Evolutionary conservation across 1,139 yeast species (phyloP).

Genomic region (Geotrichum macrosporum): DNA sequence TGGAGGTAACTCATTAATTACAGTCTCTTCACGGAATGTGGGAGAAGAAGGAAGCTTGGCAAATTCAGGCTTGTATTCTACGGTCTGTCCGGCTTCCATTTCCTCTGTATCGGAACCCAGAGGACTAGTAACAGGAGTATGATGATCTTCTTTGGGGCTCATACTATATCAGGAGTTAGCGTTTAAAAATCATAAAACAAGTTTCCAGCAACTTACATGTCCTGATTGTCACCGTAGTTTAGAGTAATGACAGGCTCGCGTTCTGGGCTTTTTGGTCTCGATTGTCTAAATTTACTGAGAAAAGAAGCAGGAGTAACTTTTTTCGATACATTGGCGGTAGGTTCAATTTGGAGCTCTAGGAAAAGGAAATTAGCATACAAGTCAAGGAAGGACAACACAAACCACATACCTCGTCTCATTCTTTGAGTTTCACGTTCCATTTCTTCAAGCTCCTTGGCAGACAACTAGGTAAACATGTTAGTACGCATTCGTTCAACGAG

Average conservation of each 20-base stretch:
- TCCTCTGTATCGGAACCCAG: constrained; percentile 11
- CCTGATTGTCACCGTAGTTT: neutral
- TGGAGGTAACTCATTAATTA: neutral
- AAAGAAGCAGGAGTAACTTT: constrained; percentile 29
- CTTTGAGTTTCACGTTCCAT: constrained; percentile 35
- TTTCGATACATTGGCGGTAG: constrained; percentile 29
- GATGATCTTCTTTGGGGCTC: constrained; percentile 12
- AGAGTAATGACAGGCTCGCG: neutral
- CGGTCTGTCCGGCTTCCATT: constrained; percentile 7
- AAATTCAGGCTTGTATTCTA: constrained; percentile 17
- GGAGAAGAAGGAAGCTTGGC: constrained; percentile 7
- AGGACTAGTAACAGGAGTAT: constrained; percentile 14
- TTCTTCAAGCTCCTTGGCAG: constrained; percentile 34
- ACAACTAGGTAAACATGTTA: constrained; percentile 9
- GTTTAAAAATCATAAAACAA: too few species aligned
- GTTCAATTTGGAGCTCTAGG: constrained; percentile 30
- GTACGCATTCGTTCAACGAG: neutral
- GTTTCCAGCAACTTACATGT: constrained; percentile 6
- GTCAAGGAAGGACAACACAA: neutral
- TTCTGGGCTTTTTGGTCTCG: neutral
- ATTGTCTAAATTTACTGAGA: constrained; percentile 25
- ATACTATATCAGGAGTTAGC: constrained; percentile 5
- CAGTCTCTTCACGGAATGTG: neutral
- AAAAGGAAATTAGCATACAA: neutral
- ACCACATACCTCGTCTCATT: constrained; percentile 31